phyloP scores from a whole-genome alignment of 2,329 filamentous ascomycete species.

The Gnomoniopsis smithogilvyi region DNA sequence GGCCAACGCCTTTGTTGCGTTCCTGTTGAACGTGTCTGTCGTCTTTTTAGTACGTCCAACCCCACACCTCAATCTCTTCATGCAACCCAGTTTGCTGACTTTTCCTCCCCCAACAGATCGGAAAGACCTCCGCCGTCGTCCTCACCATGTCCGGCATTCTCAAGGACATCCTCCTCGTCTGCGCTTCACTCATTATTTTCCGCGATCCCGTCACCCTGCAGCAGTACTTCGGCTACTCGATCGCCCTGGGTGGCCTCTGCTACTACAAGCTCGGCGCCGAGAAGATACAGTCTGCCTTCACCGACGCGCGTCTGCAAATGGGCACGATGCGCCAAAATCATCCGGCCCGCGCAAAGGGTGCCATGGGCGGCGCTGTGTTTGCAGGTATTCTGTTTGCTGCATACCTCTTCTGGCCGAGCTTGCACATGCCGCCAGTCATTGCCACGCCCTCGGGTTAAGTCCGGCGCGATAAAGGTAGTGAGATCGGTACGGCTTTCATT shows the following conservation, averaged over 20 bases:
- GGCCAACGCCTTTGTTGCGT: constrained; percentile 68
- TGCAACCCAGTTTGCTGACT: background rate
- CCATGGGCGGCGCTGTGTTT: constrained; percentile 12
- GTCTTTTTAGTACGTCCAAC: constrained; percentile 66
- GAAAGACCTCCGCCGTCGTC: constrained; percentile 71
- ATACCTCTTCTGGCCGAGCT: constrained; percentile 17
- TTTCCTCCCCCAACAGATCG: constrained; percentile 40
- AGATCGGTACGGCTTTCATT: background rate
- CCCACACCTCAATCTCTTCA: background rate
- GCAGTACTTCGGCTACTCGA: constrained; percentile 68
- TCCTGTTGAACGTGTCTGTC: constrained; percentile 74
- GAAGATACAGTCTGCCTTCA: constrained; percentile 16
- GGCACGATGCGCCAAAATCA: constrained; percentile 17
- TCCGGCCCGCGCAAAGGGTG: constrained; percentile 17
- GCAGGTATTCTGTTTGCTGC: constrained; percentile 11
- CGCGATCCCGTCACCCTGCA: constrained; percentile 60
- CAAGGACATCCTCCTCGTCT: constrained; percentile 70
- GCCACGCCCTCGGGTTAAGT: constrained; percentile 12
- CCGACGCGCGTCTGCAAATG: constrained; percentile 16
- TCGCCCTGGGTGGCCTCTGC: constrained; percentile 41
- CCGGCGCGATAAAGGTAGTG: background rate
- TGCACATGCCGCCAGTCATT: constrained; percentile 13
- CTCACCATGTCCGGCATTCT: constrained; percentile 70
- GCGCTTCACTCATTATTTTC: constrained; percentile 65
- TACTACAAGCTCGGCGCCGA: constrained; percentile 25